Evolutionary conservation across 257 asterid species (phyloP).

Genomic region (Penstemon davidsonii): DNA sequence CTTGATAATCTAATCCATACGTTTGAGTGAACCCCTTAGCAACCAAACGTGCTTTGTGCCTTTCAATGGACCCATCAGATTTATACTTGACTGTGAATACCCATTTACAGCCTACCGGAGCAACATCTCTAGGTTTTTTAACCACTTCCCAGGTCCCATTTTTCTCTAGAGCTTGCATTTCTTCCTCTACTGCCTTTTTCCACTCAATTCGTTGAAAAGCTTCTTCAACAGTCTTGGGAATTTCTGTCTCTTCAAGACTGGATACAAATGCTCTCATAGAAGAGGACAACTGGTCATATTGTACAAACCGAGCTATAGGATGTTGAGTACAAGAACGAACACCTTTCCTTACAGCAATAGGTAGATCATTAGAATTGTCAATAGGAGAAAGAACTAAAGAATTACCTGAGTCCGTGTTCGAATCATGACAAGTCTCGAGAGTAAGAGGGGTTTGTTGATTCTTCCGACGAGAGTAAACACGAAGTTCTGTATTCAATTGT

Average conservation of each 20-base stretch:
- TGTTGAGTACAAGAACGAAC: not conserved
- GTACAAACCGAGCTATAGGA: constrained; percentile 1
- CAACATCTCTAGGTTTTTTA: not conserved
- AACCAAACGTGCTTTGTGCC: not conserved
- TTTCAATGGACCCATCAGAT: not conserved
- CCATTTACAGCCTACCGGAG: not conserved
- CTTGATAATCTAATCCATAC: not conserved
- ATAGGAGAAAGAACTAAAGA: not conserved
- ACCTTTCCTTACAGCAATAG: not conserved
- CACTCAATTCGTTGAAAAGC: not conserved
- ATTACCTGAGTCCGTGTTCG: not conserved
- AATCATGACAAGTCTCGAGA: not conserved
- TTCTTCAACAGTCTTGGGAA: not conserved
- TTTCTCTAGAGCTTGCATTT: not conserved
- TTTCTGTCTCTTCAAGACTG: not conserved
- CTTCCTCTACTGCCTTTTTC: not conserved
- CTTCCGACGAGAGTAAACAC: not conserved
- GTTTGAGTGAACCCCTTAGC: not conserved
- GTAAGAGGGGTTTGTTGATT: not conserved
- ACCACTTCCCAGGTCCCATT: not conserved
- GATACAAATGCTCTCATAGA: not conserved
- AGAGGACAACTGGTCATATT: not conserved
- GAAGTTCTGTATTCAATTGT: not conserved
- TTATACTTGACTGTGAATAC: not conserved
- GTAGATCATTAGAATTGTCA: not conserved